These are phyloP conservation scores for Aspergillus jensenii DNA, from an alignment of 2,329 filamentous ascomycete genomes.

Conservation along the genomic window DNA sequence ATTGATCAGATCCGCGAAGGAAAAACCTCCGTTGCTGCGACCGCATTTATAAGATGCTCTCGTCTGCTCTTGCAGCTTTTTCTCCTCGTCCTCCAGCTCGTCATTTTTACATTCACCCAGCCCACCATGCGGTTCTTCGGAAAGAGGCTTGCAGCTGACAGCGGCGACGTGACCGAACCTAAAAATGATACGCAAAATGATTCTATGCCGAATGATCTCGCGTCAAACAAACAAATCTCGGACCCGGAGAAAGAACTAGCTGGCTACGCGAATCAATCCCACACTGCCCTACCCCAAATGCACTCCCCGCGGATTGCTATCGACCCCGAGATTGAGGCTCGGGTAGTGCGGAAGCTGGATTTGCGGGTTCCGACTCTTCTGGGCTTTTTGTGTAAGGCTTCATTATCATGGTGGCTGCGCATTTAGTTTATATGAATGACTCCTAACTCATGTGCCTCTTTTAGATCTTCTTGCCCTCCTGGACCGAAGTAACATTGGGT, in stretches of 20 bases:
- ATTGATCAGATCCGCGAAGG: constrained; percentile 3
- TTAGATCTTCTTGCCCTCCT: constrained; percentile 49
- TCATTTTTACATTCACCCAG: background rate
- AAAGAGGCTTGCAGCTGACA: constrained; percentile 3
- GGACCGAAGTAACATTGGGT: constrained; percentile 54
- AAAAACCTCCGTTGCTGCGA: constrained; percentile 13
- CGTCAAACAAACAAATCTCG: constrained; percentile 18
- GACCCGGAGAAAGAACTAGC: constrained; percentile 31
- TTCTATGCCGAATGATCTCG: constrained; percentile 18
- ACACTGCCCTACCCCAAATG: constrained; percentile 20
- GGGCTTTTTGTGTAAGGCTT: constrained; percentile 39
- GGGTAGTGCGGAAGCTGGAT: constrained; percentile 40
- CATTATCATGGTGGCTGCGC: background rate
- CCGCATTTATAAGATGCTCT: constrained; percentile 13
- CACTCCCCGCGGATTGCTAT: constrained; percentile 21
- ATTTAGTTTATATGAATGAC: background rate
- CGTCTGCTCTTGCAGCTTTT: background rate
- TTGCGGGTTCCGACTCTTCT: constrained; percentile 34
- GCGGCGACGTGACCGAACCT: background rate
- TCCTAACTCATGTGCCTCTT: constrained; percentile 2
- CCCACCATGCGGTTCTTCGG: constrained; percentile 13
- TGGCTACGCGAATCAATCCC: constrained; percentile 21
- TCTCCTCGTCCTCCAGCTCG: background rate
- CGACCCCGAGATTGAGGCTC: constrained; percentile 36
- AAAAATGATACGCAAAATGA: background rate